These are phyloP conservation scores for Macrophomina tecta DNA, from an alignment of 2,329 filamentous ascomycete species.

Conservation along the genomic window DNA sequence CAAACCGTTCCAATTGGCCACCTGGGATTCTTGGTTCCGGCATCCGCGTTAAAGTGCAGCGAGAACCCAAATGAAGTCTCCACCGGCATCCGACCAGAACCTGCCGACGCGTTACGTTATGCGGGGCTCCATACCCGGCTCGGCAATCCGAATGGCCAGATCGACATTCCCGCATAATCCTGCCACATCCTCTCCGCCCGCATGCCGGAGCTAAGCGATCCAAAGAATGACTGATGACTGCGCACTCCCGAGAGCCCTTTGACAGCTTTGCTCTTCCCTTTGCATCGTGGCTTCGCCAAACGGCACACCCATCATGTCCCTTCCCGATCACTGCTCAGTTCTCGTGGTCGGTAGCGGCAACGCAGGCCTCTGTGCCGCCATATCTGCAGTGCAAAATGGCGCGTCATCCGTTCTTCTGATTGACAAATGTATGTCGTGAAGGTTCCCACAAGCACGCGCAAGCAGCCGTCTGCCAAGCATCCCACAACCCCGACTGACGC, in stretches of 20 bases:
- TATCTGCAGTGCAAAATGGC: conserved; percentile 56
- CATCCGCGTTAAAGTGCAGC: too few relatives aligned
- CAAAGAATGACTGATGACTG: too few relatives aligned
- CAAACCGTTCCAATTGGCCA: too few relatives aligned
- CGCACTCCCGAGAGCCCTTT: too few relatives aligned
- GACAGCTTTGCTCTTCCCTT: neutral
- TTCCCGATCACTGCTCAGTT: conserved; percentile 38
- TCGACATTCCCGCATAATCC: conserved; percentile 8
- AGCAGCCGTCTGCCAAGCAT: neutral
- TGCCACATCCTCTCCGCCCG: neutral
- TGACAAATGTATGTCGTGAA: conserved; percentile 60
- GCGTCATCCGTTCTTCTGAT: conserved; percentile 57
- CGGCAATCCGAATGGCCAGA: neutral
- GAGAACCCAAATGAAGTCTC: too few relatives aligned
- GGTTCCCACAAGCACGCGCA: neutral
- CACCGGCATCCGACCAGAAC: neutral
- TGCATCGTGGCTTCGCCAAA: neutral
- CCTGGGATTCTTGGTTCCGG: too few relatives aligned
- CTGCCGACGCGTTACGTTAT: neutral
- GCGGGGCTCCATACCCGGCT: neutral
- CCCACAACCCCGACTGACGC: neutral
- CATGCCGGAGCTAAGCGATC: too few relatives aligned
- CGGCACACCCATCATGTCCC: neutral
- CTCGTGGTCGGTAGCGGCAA: conserved; percentile 69
- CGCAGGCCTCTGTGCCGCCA: conserved; percentile 67